Conservation (phyloP, 805 yeast species). For the Osmozyma mogii region DNA sequence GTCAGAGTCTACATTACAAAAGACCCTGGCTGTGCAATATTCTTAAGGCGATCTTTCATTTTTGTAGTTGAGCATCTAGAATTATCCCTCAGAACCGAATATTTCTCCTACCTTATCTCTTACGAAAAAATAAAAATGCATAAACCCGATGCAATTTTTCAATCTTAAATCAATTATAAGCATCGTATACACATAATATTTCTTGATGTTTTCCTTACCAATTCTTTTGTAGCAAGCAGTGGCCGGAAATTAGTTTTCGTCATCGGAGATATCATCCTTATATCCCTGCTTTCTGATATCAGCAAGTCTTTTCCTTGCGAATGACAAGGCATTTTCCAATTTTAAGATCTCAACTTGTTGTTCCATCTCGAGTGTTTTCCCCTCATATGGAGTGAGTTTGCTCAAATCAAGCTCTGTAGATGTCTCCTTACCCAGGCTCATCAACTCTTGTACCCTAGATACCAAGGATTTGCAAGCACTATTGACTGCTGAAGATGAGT, state of each 20-base stretch:
- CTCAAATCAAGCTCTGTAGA: slow-evolving; percentile 52
- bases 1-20: no score
- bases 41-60: no score
- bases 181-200: no score
- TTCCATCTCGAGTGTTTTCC: slow-evolving; percentile 82
- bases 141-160: no score
- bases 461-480: slow-evolving; percentile 72
- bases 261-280: slow-evolving; percentile 48
- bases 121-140: no score
- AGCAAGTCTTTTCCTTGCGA: slow-evolving; percentile 75
- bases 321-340: slow-evolving; percentile 61
- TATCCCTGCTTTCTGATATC: slow-evolving; percentile 79
- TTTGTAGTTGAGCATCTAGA: no score
- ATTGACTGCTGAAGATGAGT: slow-evolving; percentile 60
- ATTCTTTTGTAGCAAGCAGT: no score
- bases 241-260: slow-evolving; percentile 42
- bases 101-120: no score
- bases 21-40: no score
- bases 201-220: no score
- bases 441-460: slow-evolving; percentile 54
- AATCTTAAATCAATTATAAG: no score
- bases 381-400: slow-evolving; percentile 65
- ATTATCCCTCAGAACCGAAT: no score
- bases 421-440: slow-evolving; percentile 30
- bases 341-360: slow-evolving; percentile 87